Base-by-base conservation (phyloP, 495 filamentous ascomycete species). In the Acidomyces sp. region DNA sequence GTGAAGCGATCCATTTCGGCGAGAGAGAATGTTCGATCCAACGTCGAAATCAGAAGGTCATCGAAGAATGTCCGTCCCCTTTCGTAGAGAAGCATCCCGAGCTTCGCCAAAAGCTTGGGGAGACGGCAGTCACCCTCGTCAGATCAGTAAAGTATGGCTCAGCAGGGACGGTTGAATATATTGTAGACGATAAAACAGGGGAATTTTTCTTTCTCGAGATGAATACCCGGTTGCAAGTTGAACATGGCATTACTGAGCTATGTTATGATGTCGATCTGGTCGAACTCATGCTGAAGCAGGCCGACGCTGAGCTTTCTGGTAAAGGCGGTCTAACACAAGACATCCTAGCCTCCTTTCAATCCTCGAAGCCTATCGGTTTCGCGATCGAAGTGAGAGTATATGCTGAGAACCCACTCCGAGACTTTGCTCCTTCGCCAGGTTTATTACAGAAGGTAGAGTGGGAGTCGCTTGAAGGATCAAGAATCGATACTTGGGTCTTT, bases 151-250 rank as follows among this genome's bases (percentile, higher is more conserved):
- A 66, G n/a, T 79, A 80, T 42, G 61, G 56, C 11, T 70, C 65
- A 4, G 73, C 69, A 3, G 77, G 77, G 0, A 81, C 77, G 0
- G 62, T 81, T 11, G 75, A 80, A 49, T 81, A 67, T 49, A 63
- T 81, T 2, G 71, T 78, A 9, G 72, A 81, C 48, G 74, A 75
- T 39, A 56, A 62, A 24, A 67, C 65, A 0, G 65, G 62, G 0
- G 62, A 67, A 7, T 76, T 75, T 57, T 81, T 72, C 55, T 81
- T 81, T 45, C 61, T 80, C 3, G 77, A 81, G 49, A 75, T 81
- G 71, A 80, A 80, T 49, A 77, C 76, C 0, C 60, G 76, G 24
- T 57, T 79, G 6, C 77, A 81, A 43, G 76, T 81, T 20, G 77
- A 81, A 55, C 77, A 80, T 54, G 69, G 67, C 11, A 71, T 78